Conservation (phyloP, 164 flowering plant genomes). For the Amborella trichopoda region DNA sequence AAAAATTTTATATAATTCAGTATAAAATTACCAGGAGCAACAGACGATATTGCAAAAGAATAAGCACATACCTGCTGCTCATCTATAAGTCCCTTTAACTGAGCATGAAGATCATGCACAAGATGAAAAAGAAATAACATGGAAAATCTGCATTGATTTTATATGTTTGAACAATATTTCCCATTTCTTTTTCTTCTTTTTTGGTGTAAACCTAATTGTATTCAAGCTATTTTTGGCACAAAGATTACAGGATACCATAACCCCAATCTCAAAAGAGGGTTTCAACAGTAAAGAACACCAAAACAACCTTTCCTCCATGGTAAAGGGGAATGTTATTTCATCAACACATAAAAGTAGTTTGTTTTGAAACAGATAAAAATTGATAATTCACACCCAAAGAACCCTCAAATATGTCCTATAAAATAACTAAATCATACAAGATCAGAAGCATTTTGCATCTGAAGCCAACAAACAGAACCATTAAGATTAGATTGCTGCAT, state of each 20-base stretch:
- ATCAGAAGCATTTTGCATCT: conserved; percentile 50
- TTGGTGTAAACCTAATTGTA: not conserved
- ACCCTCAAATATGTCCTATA: not conserved
- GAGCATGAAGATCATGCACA: conserved; percentile 72
- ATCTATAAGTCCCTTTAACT: conserved; percentile 79
- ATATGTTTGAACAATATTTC: not conserved
- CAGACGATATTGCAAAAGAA: not conserved
- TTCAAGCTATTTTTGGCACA: not conserved
- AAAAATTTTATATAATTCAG: too few species aligned
- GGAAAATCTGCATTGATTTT: not conserved
- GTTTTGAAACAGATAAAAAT: not conserved
- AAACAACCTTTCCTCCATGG: not conserved
- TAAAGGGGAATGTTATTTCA: not conserved
- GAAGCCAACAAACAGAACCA: conserved; percentile 70
- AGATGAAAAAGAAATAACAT: conserved; percentile 2
- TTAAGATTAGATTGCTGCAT: conserved; percentile 33
- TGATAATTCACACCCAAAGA: not conserved
- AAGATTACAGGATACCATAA: not conserved
- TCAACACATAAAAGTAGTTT: too few species aligned
- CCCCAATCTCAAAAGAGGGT: not conserved
- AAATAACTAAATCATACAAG: conserved; percentile 20
- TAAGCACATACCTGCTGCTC: conserved; percentile 71
- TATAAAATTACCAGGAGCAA: too few species aligned
- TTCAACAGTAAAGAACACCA: not conserved
- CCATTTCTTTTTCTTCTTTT: not conserved